Base-by-base conservation (phyloP, 257 asterid species). In the Lavandula angustifolia region DNA sequence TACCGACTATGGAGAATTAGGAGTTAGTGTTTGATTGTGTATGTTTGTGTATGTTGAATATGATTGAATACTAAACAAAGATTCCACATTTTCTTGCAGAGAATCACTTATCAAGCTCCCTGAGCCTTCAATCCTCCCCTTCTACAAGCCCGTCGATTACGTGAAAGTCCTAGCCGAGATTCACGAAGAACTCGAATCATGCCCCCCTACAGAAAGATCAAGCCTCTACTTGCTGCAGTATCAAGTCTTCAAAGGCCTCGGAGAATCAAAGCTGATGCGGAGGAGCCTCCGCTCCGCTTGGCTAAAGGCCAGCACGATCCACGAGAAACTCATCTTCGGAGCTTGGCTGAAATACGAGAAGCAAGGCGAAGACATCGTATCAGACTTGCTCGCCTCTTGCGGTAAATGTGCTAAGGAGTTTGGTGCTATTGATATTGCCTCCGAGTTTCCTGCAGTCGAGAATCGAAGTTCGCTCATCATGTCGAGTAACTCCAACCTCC, bases 301-400 rank as follows among this genome's bases (percentile, higher is more conserved):
- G 84, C 65, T 86, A 41, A 94, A 91, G 69, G 84, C 99, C 1
- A 76, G 77, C 76, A 77, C 85, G 0, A 82, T 94, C 13, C 77
- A 94, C 8, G 99, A 94, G 57, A 94, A 81, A 58, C 94, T 94
- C 18, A 74, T 94, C 10, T 88, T 91, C 54, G 95, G 95, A 69
- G 92, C 99, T 18, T 94, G 99, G 99, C 75, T 94, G 73, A 94
- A 84, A 74, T 88, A 86, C 47, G 98, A 88, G 76, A 94, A 90
- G 78, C 96, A 85, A 71, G 96, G 87, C 11, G 98, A 87, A 62
- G 91, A 88, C 59, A 77, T 86, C 68, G 60, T 87, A 55, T 82
- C 87, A 4, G 96, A 94, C 55, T 82, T 94, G 81, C 78, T 94
- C 32, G 70, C 83, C 31, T 78, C 96, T 57, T 91, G 92, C 73